A percentile compares a stretch with the other conserved stretches of the same genome.
These are phyloP conservation scores for Colletotrichum costaricense DNA, from an alignment of 2,329 filamentous ascomycete genomes.

Conservation along the genomic window DNA sequence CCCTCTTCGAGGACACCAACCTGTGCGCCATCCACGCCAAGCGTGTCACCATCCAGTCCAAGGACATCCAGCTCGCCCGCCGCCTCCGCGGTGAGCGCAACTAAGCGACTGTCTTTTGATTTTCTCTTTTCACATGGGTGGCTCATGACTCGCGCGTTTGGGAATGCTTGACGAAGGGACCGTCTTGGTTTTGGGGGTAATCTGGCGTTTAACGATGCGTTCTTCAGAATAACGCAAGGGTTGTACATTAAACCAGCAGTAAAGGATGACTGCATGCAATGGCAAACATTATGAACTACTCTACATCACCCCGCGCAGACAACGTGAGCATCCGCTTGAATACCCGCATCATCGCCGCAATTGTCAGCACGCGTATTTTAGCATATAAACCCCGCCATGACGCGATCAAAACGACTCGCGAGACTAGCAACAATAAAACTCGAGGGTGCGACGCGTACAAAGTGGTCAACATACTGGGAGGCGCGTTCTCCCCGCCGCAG, in stretches of 20 bases:
- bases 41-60: conserved; percentile 97
- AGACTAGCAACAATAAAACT: too few relatives aligned
- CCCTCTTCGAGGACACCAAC: conserved; percentile 98
- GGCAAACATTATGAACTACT: conserved; percentile 48
- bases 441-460: too few relatives aligned
- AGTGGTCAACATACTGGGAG: too few relatives aligned
- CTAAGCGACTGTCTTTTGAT: conserved; percentile 59
- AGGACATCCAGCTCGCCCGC: conserved; percentile 97
- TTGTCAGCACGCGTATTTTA: too few relatives aligned
- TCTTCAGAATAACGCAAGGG: conserved; percentile 49
- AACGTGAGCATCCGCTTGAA: too few relatives aligned
- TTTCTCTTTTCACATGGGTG: conserved; percentile 45
- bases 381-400: too few relatives aligned
- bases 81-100: conserved; percentile 95
- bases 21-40: conserved; percentile 99
- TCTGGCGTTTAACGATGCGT: conserved; percentile 58
- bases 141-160: conserved; percentile 52
- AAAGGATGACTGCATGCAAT: conserved; percentile 44
- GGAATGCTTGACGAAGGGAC: conserved; percentile 53
- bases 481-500: too few relatives aligned
- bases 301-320: too few relatives aligned
- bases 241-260: conserved; percentile 58
- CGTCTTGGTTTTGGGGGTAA: conserved; percentile 49
- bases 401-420: too few relatives aligned
- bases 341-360: too few relatives aligned